Percentiles rank a stretch among this genome's conserved stretches.
These are phyloP conservation scores for Plasmodium gaboni DNA, from an alignment of 169 alveolate species.

Conservation along the genomic window DNA sequence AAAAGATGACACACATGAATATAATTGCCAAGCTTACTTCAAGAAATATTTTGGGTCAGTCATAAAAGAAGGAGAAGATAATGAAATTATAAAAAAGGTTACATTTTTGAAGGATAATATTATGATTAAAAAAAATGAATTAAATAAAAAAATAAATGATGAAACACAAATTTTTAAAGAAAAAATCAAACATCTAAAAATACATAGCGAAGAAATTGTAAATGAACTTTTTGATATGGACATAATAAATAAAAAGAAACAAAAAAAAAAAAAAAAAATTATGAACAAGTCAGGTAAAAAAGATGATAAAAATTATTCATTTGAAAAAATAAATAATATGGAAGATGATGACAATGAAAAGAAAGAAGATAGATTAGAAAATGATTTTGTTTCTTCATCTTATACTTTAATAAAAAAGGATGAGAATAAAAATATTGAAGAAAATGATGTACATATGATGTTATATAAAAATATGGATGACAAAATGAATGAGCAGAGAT, in stretches of 20 bases:
- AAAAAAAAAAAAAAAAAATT: not conserved
- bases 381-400: too few species aligned
- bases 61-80: constrained; percentile 4
- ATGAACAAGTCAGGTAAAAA: not conserved
- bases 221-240: not conserved
- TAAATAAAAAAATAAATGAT: constrained; percentile 24
- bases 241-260: not conserved
- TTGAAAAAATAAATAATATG: not conserved
- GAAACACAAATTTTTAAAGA: constrained; percentile 24
- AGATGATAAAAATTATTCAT: not conserved
- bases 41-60: constrained; percentile 20
- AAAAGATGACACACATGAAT: constrained; percentile 4
- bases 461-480: too few species aligned
- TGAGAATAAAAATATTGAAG: not conserved
- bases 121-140: constrained; percentile 1
- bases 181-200: not conserved
- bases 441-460: not conserved
- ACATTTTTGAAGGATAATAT: constrained; percentile 1
- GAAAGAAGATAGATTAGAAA: too few species aligned
- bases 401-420: not conserved
- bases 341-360: not conserved
- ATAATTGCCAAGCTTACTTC: constrained; percentile 10
- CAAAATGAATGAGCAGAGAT: not conserved
- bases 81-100: constrained; percentile 11
- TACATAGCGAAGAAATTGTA: not conserved